A percentile compares a stretch with the other conserved stretches of the same genome.
Conservation (phyloP, 805 yeast species). For the Candida taoyuanica region DNA sequence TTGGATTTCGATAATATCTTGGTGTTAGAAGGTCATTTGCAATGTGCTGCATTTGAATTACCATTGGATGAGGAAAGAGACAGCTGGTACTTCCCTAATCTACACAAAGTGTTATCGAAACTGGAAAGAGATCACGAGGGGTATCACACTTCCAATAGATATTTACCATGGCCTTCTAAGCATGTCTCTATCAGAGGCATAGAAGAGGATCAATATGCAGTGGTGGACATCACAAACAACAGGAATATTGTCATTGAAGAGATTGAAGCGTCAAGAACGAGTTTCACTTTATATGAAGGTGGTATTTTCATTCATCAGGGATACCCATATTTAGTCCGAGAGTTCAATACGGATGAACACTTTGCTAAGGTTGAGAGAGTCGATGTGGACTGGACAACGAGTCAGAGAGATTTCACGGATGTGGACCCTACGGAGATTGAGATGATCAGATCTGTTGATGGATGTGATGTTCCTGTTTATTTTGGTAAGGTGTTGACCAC, state of each 20-base stretch:
- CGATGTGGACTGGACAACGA: conserved; percentile 90
- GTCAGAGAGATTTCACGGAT: conserved; percentile 88
- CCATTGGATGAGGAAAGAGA: conserved; percentile 58
- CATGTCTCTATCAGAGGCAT: conserved; percentile 77
- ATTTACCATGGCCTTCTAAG: conserved; percentile 77
- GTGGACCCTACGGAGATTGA: conserved; percentile 82
- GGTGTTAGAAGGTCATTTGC: conserved; percentile 77
- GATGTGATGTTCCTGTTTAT: conserved; percentile 56
- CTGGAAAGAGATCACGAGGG: conserved; percentile 39
- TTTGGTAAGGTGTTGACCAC: conserved; percentile 74
- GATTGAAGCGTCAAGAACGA: conserved; percentile 81
- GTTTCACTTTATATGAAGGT: conserved; percentile 87
- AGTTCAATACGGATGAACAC: conserved; percentile 72
- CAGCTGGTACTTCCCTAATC: conserved; percentile 45
- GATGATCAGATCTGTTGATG: conserved; percentile 48
- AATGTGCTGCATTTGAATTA: conserved; percentile 88
- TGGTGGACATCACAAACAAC: conserved; percentile 80
- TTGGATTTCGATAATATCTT: conserved; percentile 57
- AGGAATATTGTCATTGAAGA: conserved; percentile 80
- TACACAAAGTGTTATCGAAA: conserved; percentile 27
- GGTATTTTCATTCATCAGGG: conserved; percentile 96
- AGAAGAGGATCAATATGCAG: conserved; percentile 79
- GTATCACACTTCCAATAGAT: conserved; percentile 52
- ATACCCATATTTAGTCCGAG: conserved; percentile 77
- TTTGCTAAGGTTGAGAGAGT: conserved; percentile 85